A percentile compares a stretch with the other conserved stretches of the same genome.
Conservation (phyloP, 1,284 basidiomycete genomes). For the Apiotrichum veenhuisii region DNA sequence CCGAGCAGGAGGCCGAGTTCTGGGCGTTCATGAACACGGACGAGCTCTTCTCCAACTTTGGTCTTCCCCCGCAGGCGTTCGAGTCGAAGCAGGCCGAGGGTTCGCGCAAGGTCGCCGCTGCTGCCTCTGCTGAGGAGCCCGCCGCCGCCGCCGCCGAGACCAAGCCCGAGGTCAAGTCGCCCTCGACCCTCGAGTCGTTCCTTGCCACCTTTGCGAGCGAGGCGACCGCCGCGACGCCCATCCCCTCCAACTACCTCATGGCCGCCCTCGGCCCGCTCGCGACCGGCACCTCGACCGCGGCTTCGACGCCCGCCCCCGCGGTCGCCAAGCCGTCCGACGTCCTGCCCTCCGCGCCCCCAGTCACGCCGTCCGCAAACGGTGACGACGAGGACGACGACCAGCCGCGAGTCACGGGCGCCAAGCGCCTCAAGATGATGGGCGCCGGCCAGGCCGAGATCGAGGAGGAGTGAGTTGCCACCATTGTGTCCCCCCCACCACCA, state of each 20-base stretch:
- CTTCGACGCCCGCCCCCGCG: not conserved
- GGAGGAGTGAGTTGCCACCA: slow-evolving; percentile 34
- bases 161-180: slow-evolving; percentile 7
- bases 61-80: slow-evolving; percentile 27
- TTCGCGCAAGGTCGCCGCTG: slow-evolving; percentile 7
- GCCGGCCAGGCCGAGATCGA: slow-evolving; percentile 41
- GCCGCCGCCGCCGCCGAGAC: slow-evolving; percentile 4
- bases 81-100: slow-evolving; percentile 17
- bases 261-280: slow-evolving; percentile 17
- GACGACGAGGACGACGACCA: slow-evolving; percentile 6
- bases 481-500: too few relatives aligned
- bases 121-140: slow-evolving; percentile 7
- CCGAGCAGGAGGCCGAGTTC: slow-evolving; percentile 43
- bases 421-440: slow-evolving; percentile 43
- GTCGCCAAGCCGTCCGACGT: slow-evolving; percentile 24
- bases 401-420: slow-evolving; percentile 33
- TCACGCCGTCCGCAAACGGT: slow-evolving; percentile 8
- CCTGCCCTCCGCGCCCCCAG: slow-evolving; percentile 18
- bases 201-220: slow-evolving; percentile 39
- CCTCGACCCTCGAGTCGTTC: slow-evolving; percentile 44
- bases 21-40: slow-evolving; percentile 46
- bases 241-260: slow-evolving; percentile 27
- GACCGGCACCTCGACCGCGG: slow-evolving; percentile 5
- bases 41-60: slow-evolving; percentile 43
- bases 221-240: slow-evolving; percentile 10